phyloP scores from a whole-genome alignment of 1,284 basidiomycete genomes.

The Bondarzewia mesenterica region DNA sequence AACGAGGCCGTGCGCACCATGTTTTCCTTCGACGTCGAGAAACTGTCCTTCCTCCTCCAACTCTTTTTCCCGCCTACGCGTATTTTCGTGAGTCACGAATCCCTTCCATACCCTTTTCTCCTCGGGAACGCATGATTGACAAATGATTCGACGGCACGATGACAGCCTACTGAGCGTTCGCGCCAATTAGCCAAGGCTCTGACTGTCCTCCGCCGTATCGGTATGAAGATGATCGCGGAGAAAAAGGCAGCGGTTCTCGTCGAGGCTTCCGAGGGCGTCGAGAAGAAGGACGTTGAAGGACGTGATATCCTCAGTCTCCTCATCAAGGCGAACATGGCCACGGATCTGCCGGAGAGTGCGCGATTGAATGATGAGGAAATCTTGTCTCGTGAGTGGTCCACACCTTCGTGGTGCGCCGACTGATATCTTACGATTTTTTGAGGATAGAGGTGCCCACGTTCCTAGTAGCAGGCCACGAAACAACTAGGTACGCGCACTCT shows the following conservation, averaged over 20 bases:
- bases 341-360: constrained; percentile 47
- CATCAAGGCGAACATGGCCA: constrained; percentile 57
- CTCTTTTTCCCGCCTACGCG: constrained; percentile 8
- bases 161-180: constrained; percentile 10
- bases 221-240: constrained; percentile 27
- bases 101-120: neutral
- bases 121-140: too few species aligned
- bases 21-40: constrained; percentile 6
- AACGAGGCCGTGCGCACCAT: constrained; percentile 28
- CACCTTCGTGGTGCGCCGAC: neutral
- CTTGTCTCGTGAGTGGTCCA: constrained; percentile 51
- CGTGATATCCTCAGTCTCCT: constrained; percentile 47
- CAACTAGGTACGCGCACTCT: too few species aligned
- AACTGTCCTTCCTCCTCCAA: constrained; percentile 2
- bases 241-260: neutral
- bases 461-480: constrained; percentile 71
- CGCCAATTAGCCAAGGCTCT: neutral
- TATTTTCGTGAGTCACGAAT: constrained; percentile 9
- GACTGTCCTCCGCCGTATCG: constrained; percentile 21
- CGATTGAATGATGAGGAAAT: constrained; percentile 69
- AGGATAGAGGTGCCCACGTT: constrained; percentile 54
- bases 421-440: neutral
- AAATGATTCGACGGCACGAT: too few species aligned
- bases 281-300: constrained; percentile 22
- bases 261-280: constrained; percentile 8